phyloP scores from a whole-genome alignment of 2,329 filamentous ascomycete genomes.

The Nannizziopsis barbatae region DNA sequence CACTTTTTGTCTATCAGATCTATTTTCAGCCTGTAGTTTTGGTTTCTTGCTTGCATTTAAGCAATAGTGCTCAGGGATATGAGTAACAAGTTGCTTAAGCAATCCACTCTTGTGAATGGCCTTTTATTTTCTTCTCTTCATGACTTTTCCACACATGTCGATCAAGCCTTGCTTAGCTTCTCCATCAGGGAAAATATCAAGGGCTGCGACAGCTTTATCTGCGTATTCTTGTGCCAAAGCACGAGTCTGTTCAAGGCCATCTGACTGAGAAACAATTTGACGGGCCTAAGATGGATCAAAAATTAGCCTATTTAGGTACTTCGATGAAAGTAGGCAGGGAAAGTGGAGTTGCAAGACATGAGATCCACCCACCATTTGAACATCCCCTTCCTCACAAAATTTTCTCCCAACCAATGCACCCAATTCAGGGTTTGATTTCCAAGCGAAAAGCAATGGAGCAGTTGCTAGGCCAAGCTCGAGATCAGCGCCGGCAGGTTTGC shows the following conservation, averaged over 20 bases:
- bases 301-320: neutral
- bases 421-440: constrained; percentile 76
- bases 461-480: constrained; percentile 87
- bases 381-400: constrained; percentile 73
- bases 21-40: neutral
- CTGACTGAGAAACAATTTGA: constrained; percentile 67
- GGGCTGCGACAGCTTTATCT: constrained; percentile 75
- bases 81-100: too few relatives aligned
- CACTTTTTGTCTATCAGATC: neutral
- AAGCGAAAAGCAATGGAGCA: constrained; percentile 86
- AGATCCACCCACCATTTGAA: constrained; percentile 55
- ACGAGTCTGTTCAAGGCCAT: constrained; percentile 85
- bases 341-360: neutral
- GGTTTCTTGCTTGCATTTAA: too few relatives aligned
- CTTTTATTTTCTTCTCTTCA: constrained; percentile 68
- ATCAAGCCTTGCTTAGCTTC: constrained; percentile 85
- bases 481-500: constrained; percentile 91
- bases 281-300: constrained; percentile 52
- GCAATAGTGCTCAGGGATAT: too few relatives aligned
- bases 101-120: neutral
- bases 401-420: constrained; percentile 84
- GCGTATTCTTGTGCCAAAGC: constrained; percentile 83
- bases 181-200: constrained; percentile 76
- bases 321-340: neutral
- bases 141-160: constrained; percentile 87